These are phyloP conservation scores for Colletotrichum spinosum DNA, from an alignment of 2,329 filamentous ascomycete genomes.

Conservation along the genomic window DNA sequence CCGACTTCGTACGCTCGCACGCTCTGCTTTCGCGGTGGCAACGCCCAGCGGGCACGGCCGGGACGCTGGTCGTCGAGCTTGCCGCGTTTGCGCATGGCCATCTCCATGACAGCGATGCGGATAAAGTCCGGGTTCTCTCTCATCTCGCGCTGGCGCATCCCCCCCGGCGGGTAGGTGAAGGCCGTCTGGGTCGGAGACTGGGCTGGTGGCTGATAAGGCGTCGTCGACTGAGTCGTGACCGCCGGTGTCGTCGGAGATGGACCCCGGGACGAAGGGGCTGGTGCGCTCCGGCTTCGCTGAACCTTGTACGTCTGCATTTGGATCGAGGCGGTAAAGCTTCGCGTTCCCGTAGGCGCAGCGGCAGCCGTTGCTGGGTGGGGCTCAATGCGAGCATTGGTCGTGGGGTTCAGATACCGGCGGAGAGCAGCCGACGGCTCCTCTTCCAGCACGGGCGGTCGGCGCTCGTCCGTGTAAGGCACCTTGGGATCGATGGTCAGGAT, in stretches of 20 bases:
- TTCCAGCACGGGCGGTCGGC: slow-evolving; percentile 70
- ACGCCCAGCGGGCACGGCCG: slow-evolving; percentile 74
- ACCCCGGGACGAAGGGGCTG: slow-evolving; percentile 45
- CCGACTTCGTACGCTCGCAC: slow-evolving; percentile 67
- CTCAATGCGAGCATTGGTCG: slow-evolving; percentile 61
- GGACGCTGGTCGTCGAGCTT: slow-evolving; percentile 75
- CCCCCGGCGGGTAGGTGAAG: slow-evolving; percentile 55
- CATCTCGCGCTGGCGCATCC: slow-evolving; percentile 73
- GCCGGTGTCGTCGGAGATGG: slow-evolving; percentile 47
- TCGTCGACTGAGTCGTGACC: slow-evolving; percentile 45
- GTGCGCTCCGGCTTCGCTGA: slow-evolving; percentile 58
- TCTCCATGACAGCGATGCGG: slow-evolving; percentile 77
- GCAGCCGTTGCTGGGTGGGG: slow-evolving; percentile 47
- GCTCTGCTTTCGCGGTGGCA: slow-evolving; percentile 71
- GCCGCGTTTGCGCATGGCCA: slow-evolving; percentile 75
- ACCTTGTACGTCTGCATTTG: slow-evolving; percentile 79
- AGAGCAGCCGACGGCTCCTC: slow-evolving; percentile 75
- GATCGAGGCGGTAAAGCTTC: slow-evolving; percentile 73
- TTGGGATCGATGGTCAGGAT: slow-evolving; percentile 75
- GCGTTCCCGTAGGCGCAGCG: slow-evolving; percentile 39
- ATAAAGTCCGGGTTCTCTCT: slow-evolving; percentile 79
- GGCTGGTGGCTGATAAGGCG: slow-evolving; percentile 43
- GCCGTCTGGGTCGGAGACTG: slow-evolving; percentile 48
- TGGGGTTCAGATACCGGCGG: slow-evolving; percentile 76
- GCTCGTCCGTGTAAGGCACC: slow-evolving; percentile 76